phyloP scores from a whole-genome alignment of 352 stramenopile species.

The Phytophthora boehmeriae region DNA sequence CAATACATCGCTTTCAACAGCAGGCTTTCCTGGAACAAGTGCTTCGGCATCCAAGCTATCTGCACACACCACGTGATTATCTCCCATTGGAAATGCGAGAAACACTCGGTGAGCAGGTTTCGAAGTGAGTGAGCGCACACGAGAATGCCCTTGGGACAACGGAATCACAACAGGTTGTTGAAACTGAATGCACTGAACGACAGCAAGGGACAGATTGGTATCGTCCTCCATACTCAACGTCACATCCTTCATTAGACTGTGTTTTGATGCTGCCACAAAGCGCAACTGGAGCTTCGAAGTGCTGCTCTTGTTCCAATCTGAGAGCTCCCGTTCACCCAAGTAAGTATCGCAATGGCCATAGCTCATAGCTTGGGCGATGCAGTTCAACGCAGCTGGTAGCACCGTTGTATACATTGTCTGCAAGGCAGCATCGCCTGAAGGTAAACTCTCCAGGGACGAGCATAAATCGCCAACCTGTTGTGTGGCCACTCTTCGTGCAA shows the following conservation, averaged over 20 bases:
- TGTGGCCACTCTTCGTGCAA: constrained; percentile 36
- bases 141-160: constrained; percentile 33
- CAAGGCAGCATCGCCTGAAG: constrained; percentile 25
- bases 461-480: constrained; percentile 28
- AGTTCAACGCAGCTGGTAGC: constrained; percentile 35
- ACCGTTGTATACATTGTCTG: constrained; percentile 24
- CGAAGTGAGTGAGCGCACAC: constrained; percentile 31
- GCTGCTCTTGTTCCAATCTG: constrained; percentile 15
- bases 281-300: constrained; percentile 29
- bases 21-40: constrained; percentile 39
- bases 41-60: constrained; percentile 63
- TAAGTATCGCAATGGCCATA: constrained; percentile 51
- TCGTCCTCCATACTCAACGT: constrained; percentile 32
- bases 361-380: constrained; percentile 37
- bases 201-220: constrained; percentile 38
- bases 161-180: constrained; percentile 39
- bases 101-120: constrained; percentile 46
- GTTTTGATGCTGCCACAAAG: constrained; percentile 46
- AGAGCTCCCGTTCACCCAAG: constrained; percentile 41
- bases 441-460: constrained; percentile 13
- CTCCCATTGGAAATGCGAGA: constrained; percentile 47
- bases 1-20: constrained; percentile 62
- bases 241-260: constrained; percentile 57
- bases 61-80: constrained; percentile 58
- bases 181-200: constrained; percentile 51